These are phyloP conservation scores for Solanum phureja DNA, from an alignment of 257 asterid species.

Conservation along the genomic window DNA sequence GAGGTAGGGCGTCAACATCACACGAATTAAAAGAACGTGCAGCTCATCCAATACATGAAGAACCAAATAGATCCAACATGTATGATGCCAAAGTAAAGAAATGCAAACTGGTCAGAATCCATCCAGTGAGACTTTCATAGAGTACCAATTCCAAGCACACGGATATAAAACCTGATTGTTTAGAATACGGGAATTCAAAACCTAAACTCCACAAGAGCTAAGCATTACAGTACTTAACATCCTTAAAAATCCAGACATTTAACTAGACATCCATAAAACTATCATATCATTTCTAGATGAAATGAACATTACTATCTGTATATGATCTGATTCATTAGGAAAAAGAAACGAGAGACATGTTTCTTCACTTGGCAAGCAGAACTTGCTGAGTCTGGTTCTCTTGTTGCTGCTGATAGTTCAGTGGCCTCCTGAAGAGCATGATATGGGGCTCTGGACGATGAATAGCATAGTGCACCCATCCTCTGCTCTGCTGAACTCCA, in stretches of 20 bases:
- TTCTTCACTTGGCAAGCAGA: too few species aligned
- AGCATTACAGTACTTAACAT: background rate
- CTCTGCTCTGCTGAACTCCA: slow-evolving; percentile 96
- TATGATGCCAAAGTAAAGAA: background rate
- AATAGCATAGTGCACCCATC: slow-evolving; percentile 94
- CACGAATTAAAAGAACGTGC: background rate
- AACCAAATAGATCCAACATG: background rate
- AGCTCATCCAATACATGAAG: background rate
- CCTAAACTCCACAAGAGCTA: background rate
- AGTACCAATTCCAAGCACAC: background rate
- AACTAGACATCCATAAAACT: background rate
- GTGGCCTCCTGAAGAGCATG: too few species aligned
- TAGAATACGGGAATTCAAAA: background rate
- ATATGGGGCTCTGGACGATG: slow-evolving; percentile 98
- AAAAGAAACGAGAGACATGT: slow-evolving; percentile 14
- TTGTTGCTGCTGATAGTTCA: too few species aligned
- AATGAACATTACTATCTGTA: background rate
- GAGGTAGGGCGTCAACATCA: background rate
- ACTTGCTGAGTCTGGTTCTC: too few species aligned
- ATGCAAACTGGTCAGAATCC: background rate
- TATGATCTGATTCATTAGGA: background rate
- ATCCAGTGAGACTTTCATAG: background rate
- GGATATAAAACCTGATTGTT: background rate
- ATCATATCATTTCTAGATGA: background rate
- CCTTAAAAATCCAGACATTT: background rate